Percentiles rank a stretch among this genome's conserved stretches.
Conservation (phyloP, 2,329 filamentous ascomycete genomes). For the Colletotrichum gloeosporioides region DNA sequence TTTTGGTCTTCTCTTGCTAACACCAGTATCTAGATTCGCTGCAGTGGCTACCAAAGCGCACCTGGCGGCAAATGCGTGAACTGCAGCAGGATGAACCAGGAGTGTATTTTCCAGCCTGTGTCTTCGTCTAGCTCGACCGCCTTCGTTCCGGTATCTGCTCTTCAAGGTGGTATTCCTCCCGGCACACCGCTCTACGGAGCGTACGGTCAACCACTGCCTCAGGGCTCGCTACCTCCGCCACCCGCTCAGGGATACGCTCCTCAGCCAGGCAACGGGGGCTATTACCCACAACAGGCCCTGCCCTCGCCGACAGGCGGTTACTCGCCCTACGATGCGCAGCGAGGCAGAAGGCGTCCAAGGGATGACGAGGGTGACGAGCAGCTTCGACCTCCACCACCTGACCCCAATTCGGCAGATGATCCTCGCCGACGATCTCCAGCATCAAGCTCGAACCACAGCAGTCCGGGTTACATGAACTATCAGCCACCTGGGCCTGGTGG, state of each 20-base stretch:
- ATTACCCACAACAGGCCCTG: constrained; percentile 42
- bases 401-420: constrained; percentile 47
- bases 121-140: constrained; percentile 61
- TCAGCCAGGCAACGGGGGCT: constrained; percentile 32
- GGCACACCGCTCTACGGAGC: constrained; percentile 63
- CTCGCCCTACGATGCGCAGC: constrained; percentile 41
- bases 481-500: neutral
- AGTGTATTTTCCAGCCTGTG: constrained; percentile 66
- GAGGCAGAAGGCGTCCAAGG: constrained; percentile 39
- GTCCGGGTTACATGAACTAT: constrained; percentile 39
- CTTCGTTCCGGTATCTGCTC: constrained; percentile 63
- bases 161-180: constrained; percentile 62
- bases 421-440: constrained; percentile 57
- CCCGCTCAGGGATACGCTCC: constrained; percentile 11
- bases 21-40: constrained; percentile 54
- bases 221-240: constrained; percentile 17
- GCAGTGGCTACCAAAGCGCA: constrained; percentile 64
- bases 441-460: constrained; percentile 53
- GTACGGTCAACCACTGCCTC: constrained; percentile 59
- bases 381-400: constrained; percentile 51
- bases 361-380: constrained; percentile 44
- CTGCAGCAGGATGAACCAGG: constrained; percentile 66
- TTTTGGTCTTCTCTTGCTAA: neutral
- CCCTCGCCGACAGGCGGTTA: constrained; percentile 51
- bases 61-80: constrained; percentile 66